phyloP scores from a whole-genome alignment of 108 stramenopile genomes.

The Ochromonas danica region DNA sequence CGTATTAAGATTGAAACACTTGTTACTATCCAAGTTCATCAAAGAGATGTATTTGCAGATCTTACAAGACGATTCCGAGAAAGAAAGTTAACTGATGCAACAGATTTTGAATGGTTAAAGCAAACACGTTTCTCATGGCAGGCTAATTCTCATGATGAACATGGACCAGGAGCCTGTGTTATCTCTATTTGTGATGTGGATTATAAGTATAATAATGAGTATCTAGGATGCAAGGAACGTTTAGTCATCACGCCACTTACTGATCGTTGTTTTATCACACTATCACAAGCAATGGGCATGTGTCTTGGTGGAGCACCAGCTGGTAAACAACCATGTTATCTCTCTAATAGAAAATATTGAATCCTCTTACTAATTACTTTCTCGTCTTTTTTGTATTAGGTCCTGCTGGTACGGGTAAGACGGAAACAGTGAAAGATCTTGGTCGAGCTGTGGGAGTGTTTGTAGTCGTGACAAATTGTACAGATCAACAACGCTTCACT shows the following conservation, averaged over 20 bases:
- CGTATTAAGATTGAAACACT: slow-evolving; percentile 66
- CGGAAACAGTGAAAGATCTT: slow-evolving; percentile 64
- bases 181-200: slow-evolving; percentile 61
- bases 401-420: slow-evolving; percentile 65
- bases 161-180: slow-evolving; percentile 35
- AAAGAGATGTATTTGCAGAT: slow-evolving; percentile 58
- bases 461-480: slow-evolving; percentile 58
- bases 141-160: slow-evolving; percentile 6
- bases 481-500: slow-evolving; percentile 61
- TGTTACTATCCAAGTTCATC: slow-evolving; percentile 64
- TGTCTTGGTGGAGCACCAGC: slow-evolving; percentile 62
- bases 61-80: slow-evolving; percentile 47
- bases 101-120: slow-evolving; percentile 48
- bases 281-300: slow-evolving; percentile 63
- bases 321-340: too few species aligned
- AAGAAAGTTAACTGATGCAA: slow-evolving; percentile 38
- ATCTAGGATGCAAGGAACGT: slow-evolving; percentile 61
- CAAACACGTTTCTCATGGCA: slow-evolving; percentile 59
- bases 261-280: slow-evolving; percentile 62
- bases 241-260: slow-evolving; percentile 66
- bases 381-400: too few species aligned
- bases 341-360: too few species aligned
- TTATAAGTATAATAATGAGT: slow-evolving; percentile 46
- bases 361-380: too few species aligned
- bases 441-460: slow-evolving; percentile 58